phyloP scores from a whole-genome alignment of 495 filamentous ascomycete species.

The Penicillium odoratum region DNA sequence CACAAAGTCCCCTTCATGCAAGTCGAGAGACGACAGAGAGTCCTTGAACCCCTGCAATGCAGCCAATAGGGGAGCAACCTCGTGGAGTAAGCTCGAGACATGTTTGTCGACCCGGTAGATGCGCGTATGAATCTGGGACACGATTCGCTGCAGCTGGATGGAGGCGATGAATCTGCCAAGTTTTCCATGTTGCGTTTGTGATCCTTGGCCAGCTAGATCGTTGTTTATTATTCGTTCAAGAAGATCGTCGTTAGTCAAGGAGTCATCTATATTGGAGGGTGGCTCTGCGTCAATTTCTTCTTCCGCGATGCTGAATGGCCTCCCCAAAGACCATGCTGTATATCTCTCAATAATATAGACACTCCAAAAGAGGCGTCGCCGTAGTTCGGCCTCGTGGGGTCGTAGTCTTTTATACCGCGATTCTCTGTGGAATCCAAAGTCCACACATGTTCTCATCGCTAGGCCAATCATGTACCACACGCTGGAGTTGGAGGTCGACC shows the following conservation, averaged over 20 bases:
- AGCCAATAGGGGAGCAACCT: slow-evolving; percentile 32
- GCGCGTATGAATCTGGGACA: slow-evolving; percentile 39
- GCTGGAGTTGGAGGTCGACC: slow-evolving; percentile 35
- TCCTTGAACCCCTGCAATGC: slow-evolving; percentile 36
- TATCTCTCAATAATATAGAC: slow-evolving; percentile 42
- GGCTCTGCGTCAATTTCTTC: slow-evolving; percentile 40
- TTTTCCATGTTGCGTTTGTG: background rate
- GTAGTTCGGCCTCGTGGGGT: slow-evolving; percentile 31
- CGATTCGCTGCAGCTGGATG: slow-evolving; percentile 36
- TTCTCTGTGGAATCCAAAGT: slow-evolving; percentile 42
- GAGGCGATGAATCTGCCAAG: slow-evolving; percentile 33
- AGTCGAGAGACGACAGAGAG: slow-evolving; percentile 22
- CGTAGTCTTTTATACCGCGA: slow-evolving; percentile 21
- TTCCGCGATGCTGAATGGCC: slow-evolving; percentile 44
- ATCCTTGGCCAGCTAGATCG: background rate
- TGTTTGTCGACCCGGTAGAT: slow-evolving; percentile 43
- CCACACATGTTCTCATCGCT: slow-evolving; percentile 44
- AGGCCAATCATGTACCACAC: slow-evolving; percentile 48
- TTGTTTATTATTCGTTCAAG: slow-evolving; percentile 1
- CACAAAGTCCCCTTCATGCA: slow-evolving; percentile 37
- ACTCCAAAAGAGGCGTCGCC: slow-evolving; percentile 43
- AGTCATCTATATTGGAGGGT: slow-evolving; percentile 31
- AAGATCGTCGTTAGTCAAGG: slow-evolving; percentile 20
- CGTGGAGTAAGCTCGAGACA: slow-evolving; percentile 22
- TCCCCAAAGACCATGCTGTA: slow-evolving; percentile 37